Evolutionary conservation across 2,329 filamentous ascomycete species (phyloP), one percentile per base, ranked within the genome.

Genomic region (Beauveria pseudobassiana): DNA sequence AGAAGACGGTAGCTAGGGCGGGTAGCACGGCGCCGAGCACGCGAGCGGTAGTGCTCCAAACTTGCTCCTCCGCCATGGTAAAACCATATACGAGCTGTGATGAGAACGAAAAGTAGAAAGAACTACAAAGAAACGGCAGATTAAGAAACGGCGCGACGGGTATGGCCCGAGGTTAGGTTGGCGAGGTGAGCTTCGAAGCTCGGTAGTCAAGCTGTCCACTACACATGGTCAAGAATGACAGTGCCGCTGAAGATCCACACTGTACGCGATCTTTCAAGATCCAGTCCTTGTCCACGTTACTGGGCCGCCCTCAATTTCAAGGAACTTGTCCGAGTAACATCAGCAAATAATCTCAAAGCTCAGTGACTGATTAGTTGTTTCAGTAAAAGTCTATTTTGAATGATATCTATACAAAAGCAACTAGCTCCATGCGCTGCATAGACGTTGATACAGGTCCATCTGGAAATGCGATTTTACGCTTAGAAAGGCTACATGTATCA

Each of bases 401-500:
- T 46, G 42, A 57, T 60, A 48, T 63, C 62, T 63, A 63, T 63
- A 63, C 62, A 63, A 58, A 57, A 30, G 57, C 26, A 60, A 60
- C 34, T 45, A 46, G 56, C 61, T 62, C 54, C 38, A 63, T 60
- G 57, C 57, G 46, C 38, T 54, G 52, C 62, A 63, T 53, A 57
- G 62, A 60, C 60, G 64, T 70, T 68, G 65, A 66, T 69, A 66
- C 67, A 69, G 50, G 59, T 69, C 69, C 71, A 70, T 67, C 67
- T 63, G 68, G 66, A 69, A 50, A 51, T 69, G 69, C 69, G 69
- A 65, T 64, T 63, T 67, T 65, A 67, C 66, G 67, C 65, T 77
- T 77, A 78, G 70, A 78, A 78, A 58, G 76, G 75, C 76, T 77
- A 30, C 12, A 14, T 34, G 6, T 7, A 18, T 40, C 3, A 62